These are phyloP conservation scores for Flaveria linearis DNA, from an alignment of 129 eudicot species.

Conservation along the genomic window DNA sequence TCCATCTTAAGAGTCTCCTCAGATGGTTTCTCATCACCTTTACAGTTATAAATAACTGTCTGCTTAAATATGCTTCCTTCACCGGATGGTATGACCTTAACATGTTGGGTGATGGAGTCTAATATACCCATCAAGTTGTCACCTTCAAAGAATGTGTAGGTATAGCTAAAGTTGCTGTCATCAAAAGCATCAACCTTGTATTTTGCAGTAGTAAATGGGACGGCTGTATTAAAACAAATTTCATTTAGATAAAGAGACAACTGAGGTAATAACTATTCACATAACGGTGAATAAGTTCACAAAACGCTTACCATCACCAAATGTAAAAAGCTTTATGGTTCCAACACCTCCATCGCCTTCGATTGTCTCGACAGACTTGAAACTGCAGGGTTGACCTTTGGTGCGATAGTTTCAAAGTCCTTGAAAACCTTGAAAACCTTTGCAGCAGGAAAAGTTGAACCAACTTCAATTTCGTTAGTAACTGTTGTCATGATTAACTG, in stretches of 20 bases:
- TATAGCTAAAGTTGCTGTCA: not conserved
- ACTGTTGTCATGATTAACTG: conserved; percentile 20
- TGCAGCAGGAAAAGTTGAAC: conserved; percentile 36
- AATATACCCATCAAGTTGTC: conserved; percentile 21
- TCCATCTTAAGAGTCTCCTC: conserved; percentile 3
- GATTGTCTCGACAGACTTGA: conserved; percentile 43
- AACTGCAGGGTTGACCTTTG: conserved; percentile 41
- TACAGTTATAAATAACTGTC: not conserved
- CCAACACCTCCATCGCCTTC: conserved; percentile 58
- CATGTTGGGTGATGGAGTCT: conserved; percentile 12
- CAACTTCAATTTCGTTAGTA: conserved; percentile 25
- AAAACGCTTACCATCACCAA: conserved; percentile 41
- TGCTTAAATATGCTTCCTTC: conserved; percentile 23
- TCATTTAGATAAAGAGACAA: not conserved
- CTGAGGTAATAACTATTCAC: not conserved
- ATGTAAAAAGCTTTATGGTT: conserved; percentile 37
- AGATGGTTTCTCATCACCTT: conserved; percentile 12
- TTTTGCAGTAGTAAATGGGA: conserved; percentile 17
- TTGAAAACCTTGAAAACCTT: conserved; percentile 43
- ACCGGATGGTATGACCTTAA: conserved; percentile 10
- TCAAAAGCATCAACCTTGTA: conserved; percentile 24
- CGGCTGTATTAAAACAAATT: not conserved
- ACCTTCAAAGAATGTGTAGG: conserved; percentile 32
- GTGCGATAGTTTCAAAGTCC: conserved; percentile 42
- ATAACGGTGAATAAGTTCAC: not conserved